Evolutionary conservation across 306 rosid species (phyloP).

Genomic region (Biancaea sappan): DNA sequence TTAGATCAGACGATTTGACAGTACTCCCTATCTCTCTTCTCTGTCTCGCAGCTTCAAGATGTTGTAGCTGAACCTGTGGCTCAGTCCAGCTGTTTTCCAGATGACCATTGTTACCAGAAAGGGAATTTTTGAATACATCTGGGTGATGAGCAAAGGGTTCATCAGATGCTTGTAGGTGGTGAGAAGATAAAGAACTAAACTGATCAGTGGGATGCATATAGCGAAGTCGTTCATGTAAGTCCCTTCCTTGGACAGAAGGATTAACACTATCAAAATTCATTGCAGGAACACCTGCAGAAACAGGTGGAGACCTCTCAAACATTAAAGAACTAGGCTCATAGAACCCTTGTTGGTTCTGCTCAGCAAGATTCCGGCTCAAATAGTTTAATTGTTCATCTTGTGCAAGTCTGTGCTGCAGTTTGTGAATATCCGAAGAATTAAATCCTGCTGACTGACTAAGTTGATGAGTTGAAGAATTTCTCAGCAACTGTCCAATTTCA

Average conservation of each 20-base stretch:
- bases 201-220: constrained; percentile 49
- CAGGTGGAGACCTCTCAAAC: constrained; percentile 60
- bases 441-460: constrained; percentile 52
- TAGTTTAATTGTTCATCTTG: constrained; percentile 62
- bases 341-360: constrained; percentile 55
- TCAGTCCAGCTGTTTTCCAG: constrained; percentile 54
- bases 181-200: constrained; percentile 50
- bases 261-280: constrained; percentile 4
- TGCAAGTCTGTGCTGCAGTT: constrained; percentile 53
- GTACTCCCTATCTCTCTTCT: constrained; percentile 48
- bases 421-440: constrained; percentile 57
- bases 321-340: constrained; percentile 54
- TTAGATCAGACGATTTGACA: constrained; percentile 42
- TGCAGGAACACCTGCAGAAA: constrained; percentile 22
- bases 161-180: constrained; percentile 46
- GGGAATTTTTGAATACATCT: constrained; percentile 40
- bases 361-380: constrained; percentile 56
- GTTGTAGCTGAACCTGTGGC: constrained; percentile 45
- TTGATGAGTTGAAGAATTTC: constrained; percentile 59
- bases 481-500: constrained; percentile 56
- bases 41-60: constrained; percentile 53
- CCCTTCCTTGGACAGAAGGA: constrained; percentile 45
- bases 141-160: constrained; percentile 51
- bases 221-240: constrained; percentile 47
- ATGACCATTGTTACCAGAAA: constrained; percentile 52